Percentiles rank a stretch among this genome's conserved stretches.
Evolutionary conservation across 345 rosid species (phyloP).

Genomic region (Moringa oleifera): DNA sequence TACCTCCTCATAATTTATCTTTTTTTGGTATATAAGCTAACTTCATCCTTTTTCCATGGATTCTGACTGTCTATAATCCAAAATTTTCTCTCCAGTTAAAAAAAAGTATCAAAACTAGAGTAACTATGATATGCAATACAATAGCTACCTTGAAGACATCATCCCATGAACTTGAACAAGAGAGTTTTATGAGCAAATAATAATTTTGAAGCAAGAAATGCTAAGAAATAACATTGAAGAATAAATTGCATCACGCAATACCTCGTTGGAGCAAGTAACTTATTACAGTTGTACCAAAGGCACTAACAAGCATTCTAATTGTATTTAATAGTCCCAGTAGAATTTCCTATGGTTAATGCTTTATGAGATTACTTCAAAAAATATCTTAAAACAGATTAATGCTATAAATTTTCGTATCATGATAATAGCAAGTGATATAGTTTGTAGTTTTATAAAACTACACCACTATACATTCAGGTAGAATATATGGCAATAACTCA

Average conservation of each 20-base stretch:
- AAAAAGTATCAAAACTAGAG: conserved; percentile 87
- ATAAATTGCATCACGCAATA: conserved; percentile 6
- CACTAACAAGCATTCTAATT: conserved; percentile 93
- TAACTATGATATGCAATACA: conserved; percentile 68
- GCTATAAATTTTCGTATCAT: too few species aligned
- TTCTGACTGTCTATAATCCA: conserved; percentile 41
- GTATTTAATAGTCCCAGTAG: conserved; percentile 90
- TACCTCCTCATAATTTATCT: too few species aligned
- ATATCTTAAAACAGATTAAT: too few species aligned
- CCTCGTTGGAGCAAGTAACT: conserved; percentile 94
- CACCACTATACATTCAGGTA: too few species aligned
- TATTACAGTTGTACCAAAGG: conserved; percentile 90
- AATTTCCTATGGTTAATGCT: conserved; percentile 57
- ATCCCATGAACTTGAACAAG: conserved; percentile 95
- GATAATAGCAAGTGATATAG: too few species aligned
- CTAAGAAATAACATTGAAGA: too few species aligned
- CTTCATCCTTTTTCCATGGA: conserved; percentile 1
- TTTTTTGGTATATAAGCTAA: too few species aligned
- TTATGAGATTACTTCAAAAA: conserved; percentile 8
- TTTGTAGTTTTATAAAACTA: too few species aligned
- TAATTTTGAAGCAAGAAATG: background rate
- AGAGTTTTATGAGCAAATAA: conserved; percentile 1
- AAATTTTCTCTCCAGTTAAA: conserved; percentile 80
- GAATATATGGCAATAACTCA: conserved; percentile 30
- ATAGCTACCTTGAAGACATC: conserved; percentile 92